Evolutionary conservation across 257 asterid species (phyloP).

Genomic region (Solanum chilense): DNA sequence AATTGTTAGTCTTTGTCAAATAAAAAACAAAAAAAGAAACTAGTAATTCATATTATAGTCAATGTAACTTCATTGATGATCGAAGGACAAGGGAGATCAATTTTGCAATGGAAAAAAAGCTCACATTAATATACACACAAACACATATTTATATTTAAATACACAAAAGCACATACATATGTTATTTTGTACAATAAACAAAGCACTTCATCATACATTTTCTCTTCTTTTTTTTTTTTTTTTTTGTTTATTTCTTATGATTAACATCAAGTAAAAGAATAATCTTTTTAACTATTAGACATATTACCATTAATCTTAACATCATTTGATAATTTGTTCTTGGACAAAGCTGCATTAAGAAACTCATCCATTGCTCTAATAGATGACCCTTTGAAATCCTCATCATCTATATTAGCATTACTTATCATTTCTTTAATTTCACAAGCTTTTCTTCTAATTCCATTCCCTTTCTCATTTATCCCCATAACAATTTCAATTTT

Average conservation of each 20-base stretch:
- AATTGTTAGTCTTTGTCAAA: background rate
- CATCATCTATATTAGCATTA: slow-evolving; percentile 23
- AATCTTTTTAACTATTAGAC: background rate
- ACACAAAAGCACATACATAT: background rate
- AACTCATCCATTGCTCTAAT: slow-evolving; percentile 38
- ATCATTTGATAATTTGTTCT: background rate
- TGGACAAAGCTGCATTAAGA: slow-evolving; percentile 18
- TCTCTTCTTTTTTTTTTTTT: no score
- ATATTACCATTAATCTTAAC: background rate
- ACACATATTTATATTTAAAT: background rate
- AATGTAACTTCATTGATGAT: no score
- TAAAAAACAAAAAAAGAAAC: background rate
- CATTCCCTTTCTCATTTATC: slow-evolving; percentile 11
- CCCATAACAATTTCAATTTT: slow-evolving; percentile 41
- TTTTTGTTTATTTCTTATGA: no score
- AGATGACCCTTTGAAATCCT: slow-evolving; percentile 24
- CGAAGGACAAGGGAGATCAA: no score
- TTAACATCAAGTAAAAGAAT: background rate
- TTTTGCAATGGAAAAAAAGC: background rate
- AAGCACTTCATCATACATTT: background rate
- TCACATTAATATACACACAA: background rate
- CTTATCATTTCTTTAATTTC: slow-evolving; percentile 18
- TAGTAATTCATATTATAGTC: background rate
- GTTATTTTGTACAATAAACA: background rate
- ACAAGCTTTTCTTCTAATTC: slow-evolving; percentile 16